phyloP scores from a whole-genome alignment of 2,329 filamentous ascomycete species.

The Macroventuria anomochaeta region DNA sequence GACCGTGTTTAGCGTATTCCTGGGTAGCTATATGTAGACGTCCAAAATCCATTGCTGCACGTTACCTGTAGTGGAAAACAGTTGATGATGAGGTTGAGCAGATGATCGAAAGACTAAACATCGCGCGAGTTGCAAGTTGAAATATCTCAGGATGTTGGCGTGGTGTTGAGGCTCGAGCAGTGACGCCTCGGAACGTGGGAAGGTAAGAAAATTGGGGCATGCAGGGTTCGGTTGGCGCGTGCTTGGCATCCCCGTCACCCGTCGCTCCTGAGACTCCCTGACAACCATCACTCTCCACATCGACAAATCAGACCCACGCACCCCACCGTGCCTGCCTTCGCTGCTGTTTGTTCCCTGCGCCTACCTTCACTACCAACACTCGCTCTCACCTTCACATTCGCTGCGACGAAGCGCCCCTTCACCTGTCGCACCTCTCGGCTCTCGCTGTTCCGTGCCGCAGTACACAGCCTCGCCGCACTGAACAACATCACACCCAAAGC shows the following conservation, averaged over 20 bases:
- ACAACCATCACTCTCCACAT: constrained; percentile 36
- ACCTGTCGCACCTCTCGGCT: constrained; percentile 6
- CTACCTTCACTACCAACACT: constrained; percentile 32
- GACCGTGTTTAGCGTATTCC: not conserved
- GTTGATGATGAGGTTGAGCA: not conserved
- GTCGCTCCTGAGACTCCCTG: constrained; percentile 27
- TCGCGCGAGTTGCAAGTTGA: too few relatives aligned
- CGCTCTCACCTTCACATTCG: constrained; percentile 16
- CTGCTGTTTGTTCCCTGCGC: constrained; percentile 23
- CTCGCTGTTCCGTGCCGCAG: constrained; percentile 14
- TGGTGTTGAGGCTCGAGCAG: constrained; percentile 8
- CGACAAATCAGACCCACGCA: constrained; percentile 26
- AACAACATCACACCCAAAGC: constrained; percentile 9
- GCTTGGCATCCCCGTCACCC: not conserved
- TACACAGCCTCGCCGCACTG: constrained; percentile 20
- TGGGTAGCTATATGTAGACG: constrained; percentile 2
- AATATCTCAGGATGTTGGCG: too few relatives aligned
- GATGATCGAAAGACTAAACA: too few relatives aligned
- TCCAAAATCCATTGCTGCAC: not conserved
- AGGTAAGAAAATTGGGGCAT: constrained; percentile 6
- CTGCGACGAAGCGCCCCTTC: constrained; percentile 7
- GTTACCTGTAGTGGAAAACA: not conserved
- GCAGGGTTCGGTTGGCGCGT: constrained; percentile 6
- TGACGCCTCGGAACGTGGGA: not conserved
- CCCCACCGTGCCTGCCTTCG: constrained; percentile 32